These are phyloP conservation scores for Hamigera avellanea DNA, from an alignment of 495 filamentous ascomycete species.

Conservation along the genomic window DNA sequence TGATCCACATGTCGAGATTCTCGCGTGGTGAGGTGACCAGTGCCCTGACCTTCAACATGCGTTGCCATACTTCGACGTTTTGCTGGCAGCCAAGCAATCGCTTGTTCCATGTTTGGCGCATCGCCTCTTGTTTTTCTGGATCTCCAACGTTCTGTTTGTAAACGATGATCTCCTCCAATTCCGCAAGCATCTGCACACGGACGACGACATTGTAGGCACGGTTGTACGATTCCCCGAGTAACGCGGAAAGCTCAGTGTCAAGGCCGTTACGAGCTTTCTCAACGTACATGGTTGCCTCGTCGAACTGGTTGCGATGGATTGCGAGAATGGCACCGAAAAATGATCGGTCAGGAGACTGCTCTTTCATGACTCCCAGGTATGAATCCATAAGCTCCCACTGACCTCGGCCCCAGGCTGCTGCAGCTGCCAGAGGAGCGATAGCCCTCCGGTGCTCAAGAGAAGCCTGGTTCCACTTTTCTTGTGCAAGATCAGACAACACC, in stretches of 20 bases:
- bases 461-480: conserved; percentile 87
- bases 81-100: conserved; percentile 90
- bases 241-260: conserved; percentile 86
- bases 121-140: conserved; percentile 70
- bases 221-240: conserved; percentile 94
- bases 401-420: conserved; percentile 92
- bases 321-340: conserved; percentile 96
- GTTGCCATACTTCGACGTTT: conserved; percentile 96
- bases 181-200: conserved; percentile 95
- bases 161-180: conserved; percentile 93
- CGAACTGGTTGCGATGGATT: conserved; percentile 89
- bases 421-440: conserved; percentile 87
- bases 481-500: conserved; percentile 70
- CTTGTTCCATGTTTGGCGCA: conserved; percentile 91
- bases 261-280: conserved; percentile 85
- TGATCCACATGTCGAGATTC: conserved; percentile 98
- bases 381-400: conserved; percentile 98
- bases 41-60: conserved; percentile 90
- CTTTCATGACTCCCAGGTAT: conserved; percentile 89
- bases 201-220: conserved; percentile 93
- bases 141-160: conserved; percentile 85
- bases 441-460: conserved; percentile 69
- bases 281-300: conserved; percentile 73
- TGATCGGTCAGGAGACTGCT: conserved; percentile 79
- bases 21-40: conserved; percentile 83